Percentiles rank a stretch among this genome's conserved stretches.
Evolutionary conservation across 1,284 basidiomycete species (phyloP).

Genomic region (Tylopilus orsonianus): DNA sequence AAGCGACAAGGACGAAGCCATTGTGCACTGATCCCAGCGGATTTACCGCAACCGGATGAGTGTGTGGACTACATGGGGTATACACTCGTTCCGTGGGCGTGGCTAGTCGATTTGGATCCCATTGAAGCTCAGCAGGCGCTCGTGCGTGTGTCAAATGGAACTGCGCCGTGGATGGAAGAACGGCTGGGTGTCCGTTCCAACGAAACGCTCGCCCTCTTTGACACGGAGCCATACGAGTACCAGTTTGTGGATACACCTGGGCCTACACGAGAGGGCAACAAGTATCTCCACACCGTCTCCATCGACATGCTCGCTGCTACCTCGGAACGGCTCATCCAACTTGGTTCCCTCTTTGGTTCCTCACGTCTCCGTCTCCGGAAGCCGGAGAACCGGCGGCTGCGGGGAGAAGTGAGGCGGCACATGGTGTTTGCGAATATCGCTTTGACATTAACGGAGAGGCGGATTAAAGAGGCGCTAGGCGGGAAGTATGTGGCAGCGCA

Average conservation of each 20-base stretch:
- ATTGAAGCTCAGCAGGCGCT: slow-evolving; percentile 38
- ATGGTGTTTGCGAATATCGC: slow-evolving; percentile 55
- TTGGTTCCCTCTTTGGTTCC: slow-evolving; percentile 71
- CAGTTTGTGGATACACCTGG: slow-evolving; percentile 59
- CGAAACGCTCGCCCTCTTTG: slow-evolving; percentile 51
- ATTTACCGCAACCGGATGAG: slow-evolving; percentile 45
- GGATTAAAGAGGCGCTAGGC: slow-evolving; percentile 47
- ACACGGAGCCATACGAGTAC: slow-evolving; percentile 60
- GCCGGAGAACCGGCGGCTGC: slow-evolving; percentile 39
- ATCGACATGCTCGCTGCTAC: slow-evolving; percentile 18
- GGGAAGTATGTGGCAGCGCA: slow-evolving; percentile 61
- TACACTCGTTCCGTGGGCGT: slow-evolving; percentile 66
- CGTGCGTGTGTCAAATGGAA: slow-evolving; percentile 48
- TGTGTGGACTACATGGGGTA: slow-evolving; percentile 60
- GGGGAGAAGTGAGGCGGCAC: slow-evolving; percentile 44
- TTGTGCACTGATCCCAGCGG: slow-evolving; percentile 41
- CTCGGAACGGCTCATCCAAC: slow-evolving; percentile 49
- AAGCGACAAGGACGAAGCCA: slow-evolving; percentile 51
- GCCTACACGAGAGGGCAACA: slow-evolving; percentile 29
- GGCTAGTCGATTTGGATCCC: slow-evolving; percentile 55
- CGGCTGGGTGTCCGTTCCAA: slow-evolving; percentile 38
- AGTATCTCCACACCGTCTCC: slow-evolving; percentile 44
- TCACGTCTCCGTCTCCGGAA: slow-evolving; percentile 56
- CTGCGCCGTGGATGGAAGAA: slow-evolving; percentile 48
- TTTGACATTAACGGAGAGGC: slow-evolving; percentile 42